These are phyloP conservation scores for Capsella rubella DNA, from an alignment of 441 rosid species.

Conservation along the genomic window DNA sequence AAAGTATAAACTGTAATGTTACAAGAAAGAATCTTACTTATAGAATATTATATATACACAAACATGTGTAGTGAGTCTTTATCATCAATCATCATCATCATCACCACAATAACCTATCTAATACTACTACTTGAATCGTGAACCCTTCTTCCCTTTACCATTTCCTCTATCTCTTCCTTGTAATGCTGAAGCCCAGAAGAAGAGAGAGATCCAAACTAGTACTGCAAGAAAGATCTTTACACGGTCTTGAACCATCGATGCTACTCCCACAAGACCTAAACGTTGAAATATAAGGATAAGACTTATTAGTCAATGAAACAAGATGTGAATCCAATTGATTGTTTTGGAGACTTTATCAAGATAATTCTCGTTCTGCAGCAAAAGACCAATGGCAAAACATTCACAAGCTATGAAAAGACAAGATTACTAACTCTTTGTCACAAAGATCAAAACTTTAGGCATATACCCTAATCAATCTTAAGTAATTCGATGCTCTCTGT, in stretches of 20 bases:
- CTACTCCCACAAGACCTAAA: constrained; percentile 50
- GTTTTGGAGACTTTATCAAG: neutral
- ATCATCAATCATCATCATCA: neutral
- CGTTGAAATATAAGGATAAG: neutral
- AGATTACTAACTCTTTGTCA: neutral
- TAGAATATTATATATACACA: neutral
- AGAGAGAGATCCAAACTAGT: constrained; percentile 86
- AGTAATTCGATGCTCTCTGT: neutral
- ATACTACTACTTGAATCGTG: constrained; percentile 54
- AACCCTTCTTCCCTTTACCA: constrained; percentile 51
- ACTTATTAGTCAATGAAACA: neutral
- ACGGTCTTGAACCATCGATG: constrained; percentile 61
- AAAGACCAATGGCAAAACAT: constrained; percentile 14
- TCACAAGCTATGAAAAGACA: neutral
- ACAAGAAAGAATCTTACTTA: constrained; percentile 34
- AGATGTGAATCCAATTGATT: neutral
- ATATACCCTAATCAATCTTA: neutral
- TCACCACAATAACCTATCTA: neutral
- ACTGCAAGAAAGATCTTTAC: constrained; percentile 75
- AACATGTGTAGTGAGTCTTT: no score
- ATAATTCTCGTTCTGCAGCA: neutral
- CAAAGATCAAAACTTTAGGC: constrained; percentile 17
- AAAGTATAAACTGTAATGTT: neutral
- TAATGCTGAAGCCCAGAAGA: constrained; percentile 85
- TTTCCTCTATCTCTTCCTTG: constrained; percentile 37